Evolutionary conservation across 176 grass and related monocot genomes (phyloP).

Genomic region (Phoenix roebelenii): DNA sequence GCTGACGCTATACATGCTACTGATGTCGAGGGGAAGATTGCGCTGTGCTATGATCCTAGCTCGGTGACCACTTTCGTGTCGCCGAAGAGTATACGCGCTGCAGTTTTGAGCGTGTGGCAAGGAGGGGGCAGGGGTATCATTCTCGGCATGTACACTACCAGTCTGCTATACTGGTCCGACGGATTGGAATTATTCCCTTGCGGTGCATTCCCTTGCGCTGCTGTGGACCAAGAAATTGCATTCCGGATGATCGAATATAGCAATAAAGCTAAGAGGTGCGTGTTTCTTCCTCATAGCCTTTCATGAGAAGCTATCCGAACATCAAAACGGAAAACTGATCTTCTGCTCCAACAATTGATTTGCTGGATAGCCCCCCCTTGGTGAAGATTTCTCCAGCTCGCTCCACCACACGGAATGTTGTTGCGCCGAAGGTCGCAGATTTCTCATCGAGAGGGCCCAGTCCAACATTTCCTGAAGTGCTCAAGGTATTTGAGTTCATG

Average conservation of each 20-base stretch:
- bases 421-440: conserved; percentile 11
- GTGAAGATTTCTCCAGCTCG: not conserved
- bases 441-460: conserved; percentile 17
- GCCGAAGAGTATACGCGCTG: not conserved
- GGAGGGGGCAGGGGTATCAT: conserved; percentile 8
- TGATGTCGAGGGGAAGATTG: not conserved
- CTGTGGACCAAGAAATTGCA: not conserved
- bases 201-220: no score
- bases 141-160: not conserved
- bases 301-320: no score
- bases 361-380: not conserved
- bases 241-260: not conserved
- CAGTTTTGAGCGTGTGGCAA: not conserved
- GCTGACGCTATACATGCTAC: not conserved
- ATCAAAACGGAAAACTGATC: no score
- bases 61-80: not conserved
- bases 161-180: no score
- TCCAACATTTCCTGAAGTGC: not conserved
- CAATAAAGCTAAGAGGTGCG: not conserved
- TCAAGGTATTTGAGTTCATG: conserved; percentile 3
- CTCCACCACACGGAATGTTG: not conserved
- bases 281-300: no score
- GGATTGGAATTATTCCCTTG: no score
- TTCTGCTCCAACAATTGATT: no score
- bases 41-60: not conserved